A percentile compares a stretch with the other conserved stretches of the same genome.
phyloP scores from a whole-genome alignment of 257 asterid species.

The Penstemon davidsonii region DNA sequence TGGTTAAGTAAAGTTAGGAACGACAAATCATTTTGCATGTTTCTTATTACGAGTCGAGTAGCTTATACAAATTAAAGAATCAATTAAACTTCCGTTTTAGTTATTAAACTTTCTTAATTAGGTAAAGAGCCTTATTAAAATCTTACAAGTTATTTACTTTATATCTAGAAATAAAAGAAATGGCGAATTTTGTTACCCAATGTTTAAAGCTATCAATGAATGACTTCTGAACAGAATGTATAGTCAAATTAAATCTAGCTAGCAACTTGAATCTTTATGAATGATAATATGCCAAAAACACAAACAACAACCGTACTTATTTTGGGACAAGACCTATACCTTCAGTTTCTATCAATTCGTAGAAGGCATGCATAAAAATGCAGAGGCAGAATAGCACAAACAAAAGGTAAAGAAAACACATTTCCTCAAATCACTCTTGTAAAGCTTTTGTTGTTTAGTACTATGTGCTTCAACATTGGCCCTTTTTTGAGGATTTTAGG shows the following conservation, averaged over 20 bases:
- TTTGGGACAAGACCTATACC: conserved; percentile 45
- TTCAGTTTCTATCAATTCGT: conserved; percentile 22
- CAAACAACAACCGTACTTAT: conserved; percentile 33
- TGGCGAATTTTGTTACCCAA: too few species aligned
- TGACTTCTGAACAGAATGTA: background rate
- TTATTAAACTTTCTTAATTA: too few species aligned
- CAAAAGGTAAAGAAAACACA: conserved; percentile 27
- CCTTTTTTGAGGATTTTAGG: conserved; percentile 30
- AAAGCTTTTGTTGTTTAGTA: conserved; percentile 34
- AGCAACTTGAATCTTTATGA: background rate
- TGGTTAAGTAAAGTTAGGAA: too few species aligned
- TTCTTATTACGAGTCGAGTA: too few species aligned
- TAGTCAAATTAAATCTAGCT: too few species aligned
- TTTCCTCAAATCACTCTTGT: conserved; percentile 32
- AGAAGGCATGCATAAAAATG: conserved; percentile 43
- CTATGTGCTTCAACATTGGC: conserved; percentile 12
- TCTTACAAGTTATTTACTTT: too few species aligned
- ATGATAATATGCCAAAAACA: conserved; percentile 28
- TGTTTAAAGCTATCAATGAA: too few species aligned
- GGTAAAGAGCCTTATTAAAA: too few species aligned
- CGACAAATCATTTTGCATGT: too few species aligned
- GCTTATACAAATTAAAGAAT: too few species aligned
- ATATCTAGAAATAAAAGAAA: too few species aligned
- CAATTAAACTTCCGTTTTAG: too few species aligned
- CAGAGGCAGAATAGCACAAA: conserved; percentile 21